Evolutionary conservation across 2,329 filamentous ascomycete genomes (phyloP), one percentile per base, ranked within the genome.

Genomic region (Stachybotrys chartarum): DNA sequence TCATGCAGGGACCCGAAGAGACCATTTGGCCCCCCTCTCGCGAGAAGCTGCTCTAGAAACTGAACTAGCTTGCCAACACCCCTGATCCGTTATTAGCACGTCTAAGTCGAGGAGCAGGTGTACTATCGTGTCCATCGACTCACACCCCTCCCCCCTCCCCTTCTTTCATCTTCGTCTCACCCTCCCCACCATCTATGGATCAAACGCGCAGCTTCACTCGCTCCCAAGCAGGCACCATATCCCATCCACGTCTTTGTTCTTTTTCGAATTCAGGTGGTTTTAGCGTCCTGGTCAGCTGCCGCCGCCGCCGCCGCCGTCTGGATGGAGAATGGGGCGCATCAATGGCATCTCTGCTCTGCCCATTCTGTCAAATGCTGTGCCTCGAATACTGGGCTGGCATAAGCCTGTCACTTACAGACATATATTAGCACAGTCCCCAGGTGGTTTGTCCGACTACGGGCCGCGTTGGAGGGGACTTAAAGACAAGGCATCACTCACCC

Each of bases 401-500:
- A 24, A 24, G 24, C 4, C 24, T 24, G 24, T 24, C 24, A 42
- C 35, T 42, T 14, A 42, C 5, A 42, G 35, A 42, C 35, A 42
- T 42, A 42, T 42, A 42, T 42, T 14, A 42, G 35, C 35, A 42
- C 35, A 42, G 10, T 42, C 35, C 35, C 35, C 35, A 42, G 35
- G 10, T 14, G 14, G 8, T 42, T 10, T 42, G 35, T 42, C 35
- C 35, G 35, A 42, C 35, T 42, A 42, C 10, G 35, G 35, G 35
- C 35, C 35, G 35, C 14, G 35, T 42, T 42, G 14, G 54, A 61
- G 60, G 60, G 56, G 48, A 48, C 54, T 46, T 51, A 60, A 63
- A 60, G 35, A 42, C 8, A 63, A 60, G 59, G 42, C 51, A 44
- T 50, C 46, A 53, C 45, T 53, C 56, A 58, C 59, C 56, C 59